These are phyloP conservation scores for Prunus yedoensis DNA, from an alignment of 331 rosid genomes.

Conservation along the genomic window DNA sequence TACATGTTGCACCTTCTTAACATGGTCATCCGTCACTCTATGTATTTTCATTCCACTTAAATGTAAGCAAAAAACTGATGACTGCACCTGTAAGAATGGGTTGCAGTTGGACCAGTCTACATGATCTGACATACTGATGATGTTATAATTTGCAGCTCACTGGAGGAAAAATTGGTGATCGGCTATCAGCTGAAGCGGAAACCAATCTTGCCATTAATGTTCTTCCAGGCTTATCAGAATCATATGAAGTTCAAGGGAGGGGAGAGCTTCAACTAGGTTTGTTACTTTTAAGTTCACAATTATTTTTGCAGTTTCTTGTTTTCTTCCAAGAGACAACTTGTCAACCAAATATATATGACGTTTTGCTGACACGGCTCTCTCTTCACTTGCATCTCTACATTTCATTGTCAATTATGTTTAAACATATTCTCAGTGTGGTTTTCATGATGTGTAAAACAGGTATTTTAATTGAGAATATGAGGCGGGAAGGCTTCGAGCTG, in stretches of 20 bases:
- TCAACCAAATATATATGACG: neutral
- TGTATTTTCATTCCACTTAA: neutral
- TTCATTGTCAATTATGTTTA: neutral
- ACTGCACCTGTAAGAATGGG: neutral
- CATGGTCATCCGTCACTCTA: neutral
- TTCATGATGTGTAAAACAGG: slow-evolving; percentile 54
- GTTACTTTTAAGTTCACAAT: slow-evolving; percentile 35
- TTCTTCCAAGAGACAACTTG: slow-evolving; percentile 9
- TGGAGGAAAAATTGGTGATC: slow-evolving; percentile 88
- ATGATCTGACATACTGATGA: slow-evolving; percentile 27
- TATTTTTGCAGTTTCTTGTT: slow-evolving; percentile 3
- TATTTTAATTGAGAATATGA: slow-evolving; percentile 92
- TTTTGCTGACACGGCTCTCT: neutral
- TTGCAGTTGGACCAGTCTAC: slow-evolving; percentile 13
- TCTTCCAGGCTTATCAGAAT: slow-evolving; percentile 88
- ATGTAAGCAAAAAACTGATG: neutral
- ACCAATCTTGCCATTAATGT: slow-evolving; percentile 98
- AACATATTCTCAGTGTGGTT: slow-evolving; percentile 20
- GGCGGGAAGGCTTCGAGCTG: slow-evolving; percentile 95
- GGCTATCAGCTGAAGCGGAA: slow-evolving; percentile 94
- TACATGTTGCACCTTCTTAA: neutral
- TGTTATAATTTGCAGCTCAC: slow-evolving; percentile 60
- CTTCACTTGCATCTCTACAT: slow-evolving; percentile 4
- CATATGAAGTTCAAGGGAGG: slow-evolving; percentile 97
- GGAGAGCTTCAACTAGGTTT: slow-evolving; percentile 97